A percentile compares a stretch with the other conserved stretches of the same genome.
These are phyloP conservation scores for Jatropha multifida DNA, from an alignment of 441 rosid genomes.

Conservation along the genomic window DNA sequence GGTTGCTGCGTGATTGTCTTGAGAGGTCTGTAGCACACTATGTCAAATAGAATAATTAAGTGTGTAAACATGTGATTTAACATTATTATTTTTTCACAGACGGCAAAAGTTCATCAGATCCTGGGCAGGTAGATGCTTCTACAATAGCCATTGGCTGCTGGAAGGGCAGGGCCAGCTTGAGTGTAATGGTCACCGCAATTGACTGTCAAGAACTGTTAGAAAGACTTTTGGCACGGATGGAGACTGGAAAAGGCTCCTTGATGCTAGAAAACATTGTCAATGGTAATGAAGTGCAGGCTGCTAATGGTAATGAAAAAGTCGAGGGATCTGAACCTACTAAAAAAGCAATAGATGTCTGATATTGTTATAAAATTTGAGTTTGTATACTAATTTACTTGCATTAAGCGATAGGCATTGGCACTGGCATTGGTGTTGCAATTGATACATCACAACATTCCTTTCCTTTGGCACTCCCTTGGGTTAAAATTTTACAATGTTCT, in stretches of 20 bases:
- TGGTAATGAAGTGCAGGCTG: conserved; percentile 19
- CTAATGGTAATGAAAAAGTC: conserved; percentile 9
- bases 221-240: conserved; percentile 52
- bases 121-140: conserved; percentile 41
- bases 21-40: conserved; percentile 43
- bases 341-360: conserved; percentile 13
- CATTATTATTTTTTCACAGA: conserved; percentile 32
- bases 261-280: conserved; percentile 21
- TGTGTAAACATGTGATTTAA: not conserved
- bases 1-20: conserved; percentile 87
- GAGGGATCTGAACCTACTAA: conserved; percentile 15
- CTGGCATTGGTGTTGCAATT: too few species aligned
- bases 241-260: conserved; percentile 20
- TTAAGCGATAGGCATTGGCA: too few species aligned
- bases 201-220: conserved; percentile 87
- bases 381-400: conserved; percentile 3
- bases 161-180: conserved; percentile 79
- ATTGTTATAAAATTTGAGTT: not conserved
- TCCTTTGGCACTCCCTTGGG: not conserved
- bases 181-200: conserved; percentile 80
- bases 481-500: not conserved
- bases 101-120: conserved; percentile 31
- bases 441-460: not conserved
- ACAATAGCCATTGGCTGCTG: conserved; percentile 88
- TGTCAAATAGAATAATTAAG: not conserved